Evolutionary conservation across 495 filamentous ascomycete species (phyloP), one percentile per base, ranked within the genome.

Genomic region (Chaetomium tenue): DNA sequence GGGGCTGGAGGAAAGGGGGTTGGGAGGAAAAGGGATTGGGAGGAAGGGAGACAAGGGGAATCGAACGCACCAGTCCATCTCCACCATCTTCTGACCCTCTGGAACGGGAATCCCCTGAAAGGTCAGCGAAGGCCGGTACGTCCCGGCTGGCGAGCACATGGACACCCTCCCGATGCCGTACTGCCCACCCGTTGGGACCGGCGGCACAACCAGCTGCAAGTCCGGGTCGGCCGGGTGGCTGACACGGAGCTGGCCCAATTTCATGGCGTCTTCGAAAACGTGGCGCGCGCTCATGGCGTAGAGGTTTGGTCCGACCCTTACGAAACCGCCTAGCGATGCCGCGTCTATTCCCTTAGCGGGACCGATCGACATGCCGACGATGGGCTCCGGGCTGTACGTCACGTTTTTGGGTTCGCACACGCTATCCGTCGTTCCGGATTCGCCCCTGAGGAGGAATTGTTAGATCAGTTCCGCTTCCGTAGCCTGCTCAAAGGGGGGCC

Each of bases 251-350:
- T 64, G 6, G 18, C 12, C 22, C 1, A n/a, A 8, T 3, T 53
- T 25, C 20, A 58, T 22, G 20, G 40, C 22, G 1, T 59, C 66
- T 33, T 65, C 58, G 42, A 68, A 65, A 0, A 39, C 46, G 53
- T 68, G 66, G n/a, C 40, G 47, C 16, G 66, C 62, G 26, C 55
- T 68, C 66, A 65, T 58, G 20, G 62, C 66, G 30, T 64, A 68
- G 12, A 51, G 20, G 0, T 58, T 3, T 0, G n/a, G 2, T 6
- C 66, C 58, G 28, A 62, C 44, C 9, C 39, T 40, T 15, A 68
- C 42, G 48, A 65, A 68, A 2, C 66, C 62, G 37, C 62, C 66
- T 18, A 65, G 44, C n/a, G 66, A 58, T 12, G 42, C 66, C 44
- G 66, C 66, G 16, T 64, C 50, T 1, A 18, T 25, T 2, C 52